Base-by-base conservation (phyloP, 495 filamentous ascomycete genomes). In the Aspergillus kassunensis region DNA sequence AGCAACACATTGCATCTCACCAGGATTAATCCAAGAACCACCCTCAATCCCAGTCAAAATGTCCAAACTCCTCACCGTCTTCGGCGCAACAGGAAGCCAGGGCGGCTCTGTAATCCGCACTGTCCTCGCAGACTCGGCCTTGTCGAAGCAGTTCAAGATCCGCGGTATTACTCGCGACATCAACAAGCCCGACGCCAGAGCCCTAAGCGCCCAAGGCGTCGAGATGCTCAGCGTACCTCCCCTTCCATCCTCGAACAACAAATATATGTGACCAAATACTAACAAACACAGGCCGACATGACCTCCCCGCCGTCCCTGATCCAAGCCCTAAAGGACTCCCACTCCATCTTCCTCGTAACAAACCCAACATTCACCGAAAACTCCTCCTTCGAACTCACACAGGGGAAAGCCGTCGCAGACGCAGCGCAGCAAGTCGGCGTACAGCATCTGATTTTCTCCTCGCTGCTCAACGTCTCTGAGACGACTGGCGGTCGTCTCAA, bases 401-500 rank as follows among this genome's bases (percentile, higher is more conserved):
- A 85, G 53, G 83, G 82, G 12, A 76, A 74, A 55, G 77, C 78
- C 52, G 74, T 85, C 6, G 76, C 79, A 9, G 71, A 80, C 31
- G 76, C 76, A 5, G 73, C 71, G 11, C 50, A 60, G 41, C 8
- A 44, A 21, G 44, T 40, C 3, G 49, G 49, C 4, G 53, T 60
- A 1, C 31, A 78, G 76, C 53, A 62, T 20, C 54, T 73, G n/a
- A 60, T 70, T 44, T 58, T 39, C 35, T 59, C 53, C 13, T 62
- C 59, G 9, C 55, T 73, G 23, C 56, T 53, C 4, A 47, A 66
- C 39, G 59, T 64, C 8, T 65, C 59, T 19, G 62, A 75, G 46
- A 58, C 70, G 23, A 69, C 51, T 1, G 57, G 70, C 13, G 58
- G 68, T 0, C 54, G 51, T 11, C 47, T 72, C 10, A 44, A 63